Conservation (phyloP, 805 yeast species). For the Saccharomycopsis fermentans region DNA sequence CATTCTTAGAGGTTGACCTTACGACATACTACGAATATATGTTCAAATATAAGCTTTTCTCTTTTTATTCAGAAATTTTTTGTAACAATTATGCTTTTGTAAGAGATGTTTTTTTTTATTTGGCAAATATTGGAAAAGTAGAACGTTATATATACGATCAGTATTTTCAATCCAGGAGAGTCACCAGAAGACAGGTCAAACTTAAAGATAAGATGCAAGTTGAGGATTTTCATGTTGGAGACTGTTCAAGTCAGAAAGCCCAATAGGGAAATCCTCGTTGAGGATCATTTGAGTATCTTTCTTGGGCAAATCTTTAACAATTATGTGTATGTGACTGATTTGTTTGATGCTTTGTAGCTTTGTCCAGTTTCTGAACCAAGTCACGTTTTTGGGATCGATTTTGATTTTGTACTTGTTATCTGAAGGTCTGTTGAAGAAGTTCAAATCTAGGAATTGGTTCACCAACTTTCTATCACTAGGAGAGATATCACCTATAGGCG, state of each 20-base stretch:
- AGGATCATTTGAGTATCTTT: conserved; percentile 19
- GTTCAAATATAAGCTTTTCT: too few species aligned
- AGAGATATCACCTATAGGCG: conserved; percentile 43
- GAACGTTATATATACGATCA: too few species aligned
- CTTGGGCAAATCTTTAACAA: conserved; percentile 34
- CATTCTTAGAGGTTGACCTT: too few species aligned
- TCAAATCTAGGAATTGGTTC: conserved; percentile 30
- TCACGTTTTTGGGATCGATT: conserved; percentile 29
- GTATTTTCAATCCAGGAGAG: too few species aligned
- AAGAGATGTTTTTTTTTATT: too few species aligned
- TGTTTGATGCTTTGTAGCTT: conserved; percentile 56
- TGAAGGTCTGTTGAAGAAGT: background rate
- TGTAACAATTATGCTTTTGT: too few species aligned
- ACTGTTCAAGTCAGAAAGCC: background rate
- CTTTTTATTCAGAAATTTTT: too few species aligned
- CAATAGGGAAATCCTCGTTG: conserved; percentile 1
- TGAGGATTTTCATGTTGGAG: background rate
- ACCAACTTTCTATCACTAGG: conserved; percentile 32
- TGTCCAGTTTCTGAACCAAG: conserved; percentile 70
- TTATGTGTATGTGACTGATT: conserved; percentile 62
- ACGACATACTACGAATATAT: too few species aligned
- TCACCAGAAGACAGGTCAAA: too few species aligned
- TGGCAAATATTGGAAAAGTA: too few species aligned
- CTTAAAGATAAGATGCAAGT: too few species aligned
- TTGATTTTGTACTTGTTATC: conserved; percentile 36